A percentile compares a stretch with the other conserved stretches of the same genome.
These are phyloP conservation scores for Tripidium arundinaceum DNA, from an alignment of 202 grass and related monocot genomes.

Conservation along the genomic window DNA sequence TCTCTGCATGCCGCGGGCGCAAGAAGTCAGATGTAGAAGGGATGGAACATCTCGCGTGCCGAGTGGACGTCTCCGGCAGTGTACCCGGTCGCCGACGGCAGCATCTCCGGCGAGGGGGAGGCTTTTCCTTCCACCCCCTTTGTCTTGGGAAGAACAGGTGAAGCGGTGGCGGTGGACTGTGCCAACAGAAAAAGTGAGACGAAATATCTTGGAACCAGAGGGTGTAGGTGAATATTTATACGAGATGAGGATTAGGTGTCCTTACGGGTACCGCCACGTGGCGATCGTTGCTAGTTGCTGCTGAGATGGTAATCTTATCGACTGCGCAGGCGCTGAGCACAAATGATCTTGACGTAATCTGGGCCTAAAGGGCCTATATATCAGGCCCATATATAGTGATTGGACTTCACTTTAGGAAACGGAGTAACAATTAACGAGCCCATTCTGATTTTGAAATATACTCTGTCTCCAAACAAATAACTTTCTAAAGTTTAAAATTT, in stretches of 20 bases:
- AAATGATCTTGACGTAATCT: too few relatives aligned
- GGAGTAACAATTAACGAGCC: too few relatives aligned
- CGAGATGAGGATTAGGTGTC: background rate
- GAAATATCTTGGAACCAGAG: background rate
- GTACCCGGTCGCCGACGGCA: constrained; percentile 12
- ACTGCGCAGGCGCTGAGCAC: background rate
- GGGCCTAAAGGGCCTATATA: too few relatives aligned
- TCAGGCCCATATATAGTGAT: too few relatives aligned
- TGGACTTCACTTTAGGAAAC: too few relatives aligned
- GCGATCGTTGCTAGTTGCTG: background rate
- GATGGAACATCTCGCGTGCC: constrained; percentile 38
- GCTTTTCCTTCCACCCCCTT: background rate
- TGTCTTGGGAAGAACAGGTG: background rate
- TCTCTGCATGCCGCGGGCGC: background rate
- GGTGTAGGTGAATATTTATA: constrained; percentile 18
- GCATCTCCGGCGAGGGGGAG: constrained; percentile 21
- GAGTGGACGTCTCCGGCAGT: constrained; percentile 14
- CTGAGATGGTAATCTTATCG: constrained; percentile 3
- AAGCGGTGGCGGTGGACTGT: background rate
- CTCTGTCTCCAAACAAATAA: too few relatives aligned
- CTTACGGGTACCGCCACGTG: background rate
- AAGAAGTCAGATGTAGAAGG: constrained; percentile 12
- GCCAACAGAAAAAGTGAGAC: background rate
- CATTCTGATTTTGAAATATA: background rate
- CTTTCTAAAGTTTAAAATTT: too few relatives aligned